Evolutionary conservation across 2,329 filamentous ascomycete species (phyloP), one percentile per base, ranked within the genome.

Genomic region (Colletotrichum falcatum): DNA sequence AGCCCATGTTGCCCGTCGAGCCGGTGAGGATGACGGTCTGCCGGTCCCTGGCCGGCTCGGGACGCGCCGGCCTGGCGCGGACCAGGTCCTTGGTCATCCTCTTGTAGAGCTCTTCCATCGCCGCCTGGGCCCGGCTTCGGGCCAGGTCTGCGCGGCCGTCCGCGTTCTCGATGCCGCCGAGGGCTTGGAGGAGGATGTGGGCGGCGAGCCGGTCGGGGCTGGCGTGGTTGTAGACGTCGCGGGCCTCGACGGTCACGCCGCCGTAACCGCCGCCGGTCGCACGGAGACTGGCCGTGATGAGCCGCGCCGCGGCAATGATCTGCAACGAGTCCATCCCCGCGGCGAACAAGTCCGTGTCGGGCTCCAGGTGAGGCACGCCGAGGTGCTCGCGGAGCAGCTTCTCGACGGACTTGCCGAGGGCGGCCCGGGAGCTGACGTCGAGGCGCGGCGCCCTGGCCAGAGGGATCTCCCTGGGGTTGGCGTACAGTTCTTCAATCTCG

Each of bases 401-500:
- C 26, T 77, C 56, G 5, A 79, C 74, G 1, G 77, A 79, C 18
- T 63, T 35, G 3, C 74, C 66, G 42, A 80, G 37, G 1, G 71
- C 66, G 9, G 75, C 74, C 12, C 75, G 69, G 5, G 73, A 78
- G 3, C 61, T 61, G 4, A 74, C 35, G 23, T 79, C 73, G 1
- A 80, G 42, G 18, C 51, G 33, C 14, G 54, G 69, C 14, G 61
- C 70, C 7, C 70, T 69, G 23, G 71, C n/a, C 0, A 61, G 51
- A 5, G 68, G 44, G 18, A 62, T 46, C 0, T 74, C 71, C 14
- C 74, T 76, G 0, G 74, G 77, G 0, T 76, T 71, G 5, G 76
- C 73, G 65, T 86, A 87, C 0, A 86, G 64, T 20, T 75, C 73
- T 33, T 84, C 78, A 28, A 86, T 85, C 66, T 85, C 82, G 0